Evolutionary conservation across 2,329 filamentous ascomycete species (phyloP), one percentile per base, ranked within the genome.

Genomic region (Fusarium dimerum): DNA sequence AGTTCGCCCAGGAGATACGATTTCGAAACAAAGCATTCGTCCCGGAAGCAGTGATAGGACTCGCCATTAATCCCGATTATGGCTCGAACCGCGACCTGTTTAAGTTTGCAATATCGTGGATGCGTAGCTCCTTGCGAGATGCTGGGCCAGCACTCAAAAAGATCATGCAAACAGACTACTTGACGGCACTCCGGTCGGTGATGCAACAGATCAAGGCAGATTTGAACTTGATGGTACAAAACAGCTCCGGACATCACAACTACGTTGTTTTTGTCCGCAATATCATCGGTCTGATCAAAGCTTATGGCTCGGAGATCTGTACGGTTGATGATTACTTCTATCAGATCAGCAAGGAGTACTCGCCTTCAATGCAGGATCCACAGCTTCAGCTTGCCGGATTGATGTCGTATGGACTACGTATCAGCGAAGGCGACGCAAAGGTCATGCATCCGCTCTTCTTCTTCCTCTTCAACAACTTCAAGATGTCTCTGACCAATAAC

Each of bases 391-490:
- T 79, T 20, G 81, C 82, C 5, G 75, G 74, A 5, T 80, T 85
- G 61, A 62, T 81, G 15, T 78, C 80, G 2, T 85, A 83, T 63
- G 82, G 80, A 1, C 68, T 84, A 32, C 76, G 78, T 40, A 67
- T 85, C 15, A 71, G 73, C 39, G 82, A 85, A 54, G 78, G 76
- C 2, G 81, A 84, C 48, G 60, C 66, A 2, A 74, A 72, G 30
- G 77, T 76, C 5, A 67, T 68, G 6, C 73, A 77, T 16, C 76
- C 78, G 48, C 72, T 85, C 4, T 85, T 85, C 61, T 79, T 79
- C 64, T 81, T 82, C 51, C 71, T 85, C 2, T 79, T 78, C 62
- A 80, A 80, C 58, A 83, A 79, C 65, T 82, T 83, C 64, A 83
- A 83, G 62, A 69, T 78, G 47, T 78, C 80, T 0, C 64, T 85